phyloP scores from a whole-genome alignment of 768 basidiomycete species.

The Fomitopsis serialis region DNA sequence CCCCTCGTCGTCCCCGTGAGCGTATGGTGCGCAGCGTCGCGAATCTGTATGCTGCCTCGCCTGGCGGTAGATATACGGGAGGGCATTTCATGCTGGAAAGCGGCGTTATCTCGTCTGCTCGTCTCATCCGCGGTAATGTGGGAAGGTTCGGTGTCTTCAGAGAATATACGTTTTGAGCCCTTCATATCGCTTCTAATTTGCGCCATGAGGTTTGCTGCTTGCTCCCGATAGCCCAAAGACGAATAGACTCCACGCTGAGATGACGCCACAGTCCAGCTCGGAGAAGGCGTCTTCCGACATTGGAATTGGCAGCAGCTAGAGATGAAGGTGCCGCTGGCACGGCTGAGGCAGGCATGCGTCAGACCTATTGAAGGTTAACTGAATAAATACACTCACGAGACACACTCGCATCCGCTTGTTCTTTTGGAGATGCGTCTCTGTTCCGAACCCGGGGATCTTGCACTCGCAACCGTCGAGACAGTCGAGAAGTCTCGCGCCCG shows the following conservation, averaged over 20 bases:
- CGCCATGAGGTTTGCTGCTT: slow-evolving; percentile 79
- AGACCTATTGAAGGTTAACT: too few relatives aligned
- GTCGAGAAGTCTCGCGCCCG: slow-evolving; percentile 75
- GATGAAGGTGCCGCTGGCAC: background rate
- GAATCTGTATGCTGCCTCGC: background rate
- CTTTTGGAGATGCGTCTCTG: background rate
- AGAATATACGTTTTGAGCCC: slow-evolving; percentile 67
- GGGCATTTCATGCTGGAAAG: background rate
- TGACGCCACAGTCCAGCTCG: slow-evolving; percentile 19
- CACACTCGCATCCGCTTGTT: background rate
- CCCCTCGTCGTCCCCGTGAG: background rate
- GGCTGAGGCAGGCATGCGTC: background rate
- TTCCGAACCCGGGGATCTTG: slow-evolving; percentile 20
- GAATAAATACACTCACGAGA: background rate
- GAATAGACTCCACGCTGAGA: slow-evolving; percentile 41
- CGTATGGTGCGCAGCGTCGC: background rate
- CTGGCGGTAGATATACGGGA: background rate
- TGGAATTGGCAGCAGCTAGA: background rate
- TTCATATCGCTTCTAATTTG: slow-evolving; percentile 80
- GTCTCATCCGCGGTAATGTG: slow-evolving; percentile 17
- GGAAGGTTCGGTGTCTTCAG: slow-evolving; percentile 56
- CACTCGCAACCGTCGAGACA: slow-evolving; percentile 54
- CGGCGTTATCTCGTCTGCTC: background rate
- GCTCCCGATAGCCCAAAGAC: slow-evolving; percentile 64
- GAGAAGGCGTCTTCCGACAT: slow-evolving; percentile 16